Percentiles rank a stretch among this genome's conserved stretches.
Evolutionary conservation across 2,329 filamentous ascomycete genomes (phyloP).

Genomic region (Beauveria scarabaeidicola): DNA sequence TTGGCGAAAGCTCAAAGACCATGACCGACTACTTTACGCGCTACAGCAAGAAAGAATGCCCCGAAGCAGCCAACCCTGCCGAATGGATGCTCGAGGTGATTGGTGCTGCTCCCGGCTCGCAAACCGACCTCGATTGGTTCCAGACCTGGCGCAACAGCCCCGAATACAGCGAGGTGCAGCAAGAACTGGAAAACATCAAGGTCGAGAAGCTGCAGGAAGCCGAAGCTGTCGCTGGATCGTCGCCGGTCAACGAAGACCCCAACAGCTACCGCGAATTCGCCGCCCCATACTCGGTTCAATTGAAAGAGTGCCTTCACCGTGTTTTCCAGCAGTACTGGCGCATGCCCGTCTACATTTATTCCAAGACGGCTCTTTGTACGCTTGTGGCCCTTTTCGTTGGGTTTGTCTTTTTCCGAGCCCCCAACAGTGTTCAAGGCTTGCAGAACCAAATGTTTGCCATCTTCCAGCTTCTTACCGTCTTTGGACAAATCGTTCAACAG

Average conservation of each 20-base stretch:
- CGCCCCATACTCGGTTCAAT: conserved; percentile 60
- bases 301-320: conserved; percentile 59
- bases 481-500: conserved; percentile 70
- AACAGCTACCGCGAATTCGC: conserved; percentile 67
- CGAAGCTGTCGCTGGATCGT: conserved; percentile 16
- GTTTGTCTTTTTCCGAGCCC: conserved; percentile 68
- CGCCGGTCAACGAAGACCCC: conserved; percentile 25
- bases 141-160: conserved; percentile 50
- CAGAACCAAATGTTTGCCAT: conserved; percentile 83
- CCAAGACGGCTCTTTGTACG: conserved; percentile 62
- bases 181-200: conserved; percentile 50
- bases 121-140: conserved; percentile 58
- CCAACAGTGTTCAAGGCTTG: conserved; percentile 65
- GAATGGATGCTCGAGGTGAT: conserved; percentile 68
- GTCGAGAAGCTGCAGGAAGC: conserved; percentile 29
- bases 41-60: conserved; percentile 58
- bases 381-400: conserved; percentile 67
- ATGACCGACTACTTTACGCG: conserved; percentile 70
- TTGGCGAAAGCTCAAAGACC: conserved; percentile 60
- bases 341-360: conserved; percentile 80
- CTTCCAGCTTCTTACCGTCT: conserved; percentile 76
- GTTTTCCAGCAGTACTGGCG: conserved; percentile 92
- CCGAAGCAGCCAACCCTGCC: conserved; percentile 64
- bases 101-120: conserved; percentile 54
- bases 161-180: conserved; percentile 47